These are phyloP conservation scores for Aspergillus pseudoviridinutans DNA, from an alignment of 2,329 filamentous ascomycete species.

Conservation along the genomic window DNA sequence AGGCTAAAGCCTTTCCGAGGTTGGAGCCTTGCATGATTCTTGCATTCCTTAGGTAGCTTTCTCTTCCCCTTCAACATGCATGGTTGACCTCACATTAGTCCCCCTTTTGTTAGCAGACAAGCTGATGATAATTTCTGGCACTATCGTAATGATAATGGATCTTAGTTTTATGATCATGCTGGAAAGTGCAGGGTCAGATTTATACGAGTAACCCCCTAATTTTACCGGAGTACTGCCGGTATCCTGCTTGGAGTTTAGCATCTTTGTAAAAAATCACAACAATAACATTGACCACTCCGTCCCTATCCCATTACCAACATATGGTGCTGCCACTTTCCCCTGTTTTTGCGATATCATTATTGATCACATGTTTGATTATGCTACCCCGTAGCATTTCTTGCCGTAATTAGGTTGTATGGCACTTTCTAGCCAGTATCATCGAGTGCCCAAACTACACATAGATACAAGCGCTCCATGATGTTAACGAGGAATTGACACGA, in stretches of 20 bases:
- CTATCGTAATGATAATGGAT: neutral
- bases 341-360: neutral
- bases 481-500: neutral
- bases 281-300: neutral
- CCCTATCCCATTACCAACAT: too few relatives aligned
- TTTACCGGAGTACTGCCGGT: neutral
- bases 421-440: neutral
- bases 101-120: slow-evolving; percentile 7
- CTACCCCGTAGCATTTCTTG: neutral
- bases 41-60: slow-evolving; percentile 12
- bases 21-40: slow-evolving; percentile 26
- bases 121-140: neutral
- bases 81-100: slow-evolving; percentile 10
- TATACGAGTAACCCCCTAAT: neutral
- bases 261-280: neutral
- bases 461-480: neutral
- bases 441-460: neutral
- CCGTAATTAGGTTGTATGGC: neutral
- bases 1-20: slow-evolving; percentile 22
- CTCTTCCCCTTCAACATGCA: slow-evolving; percentile 14
- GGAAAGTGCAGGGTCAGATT: neutral
- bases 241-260: neutral
- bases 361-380: neutral
- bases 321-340: neutral
- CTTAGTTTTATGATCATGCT: neutral